These are phyloP conservation scores for Tulasnella calospora DNA, from an alignment of 768 basidiomycete species.

Conservation along the genomic window DNA sequence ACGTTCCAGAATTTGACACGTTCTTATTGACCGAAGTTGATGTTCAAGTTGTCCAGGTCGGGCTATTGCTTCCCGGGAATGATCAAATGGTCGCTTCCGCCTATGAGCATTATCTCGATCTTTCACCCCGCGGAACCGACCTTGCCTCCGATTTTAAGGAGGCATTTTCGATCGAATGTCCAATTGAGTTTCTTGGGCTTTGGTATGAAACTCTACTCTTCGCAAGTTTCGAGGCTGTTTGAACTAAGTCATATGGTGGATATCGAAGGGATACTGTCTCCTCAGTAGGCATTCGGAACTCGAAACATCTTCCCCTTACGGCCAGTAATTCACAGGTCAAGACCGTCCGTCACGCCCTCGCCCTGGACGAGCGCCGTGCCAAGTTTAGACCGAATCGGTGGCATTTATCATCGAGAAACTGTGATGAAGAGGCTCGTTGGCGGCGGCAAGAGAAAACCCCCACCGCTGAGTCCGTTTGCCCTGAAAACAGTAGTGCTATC, in stretches of 20 bases:
- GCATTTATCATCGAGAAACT: not conserved
- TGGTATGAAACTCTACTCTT: slow-evolving; percentile 6
- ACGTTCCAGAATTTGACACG: too few species aligned
- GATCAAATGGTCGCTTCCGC: slow-evolving; percentile 15
- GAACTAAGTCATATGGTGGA: too few species aligned
- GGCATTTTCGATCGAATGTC: slow-evolving; percentile 28
- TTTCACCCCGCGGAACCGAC: not conserved
- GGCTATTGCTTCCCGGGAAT: slow-evolving; percentile 1
- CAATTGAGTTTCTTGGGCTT: slow-evolving; percentile 31
- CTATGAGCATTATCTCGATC: slow-evolving; percentile 14
- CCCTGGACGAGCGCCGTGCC: slow-evolving; percentile 27
- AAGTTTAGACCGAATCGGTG: slow-evolving; percentile 22
- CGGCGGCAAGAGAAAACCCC: too few species aligned
- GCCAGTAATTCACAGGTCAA: slow-evolving; percentile 27
- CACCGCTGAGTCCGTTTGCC: too few species aligned
- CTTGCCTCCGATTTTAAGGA: slow-evolving; percentile 29
- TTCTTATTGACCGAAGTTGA: too few species aligned
- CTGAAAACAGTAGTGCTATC: too few species aligned
- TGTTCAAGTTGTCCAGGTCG: not conserved
- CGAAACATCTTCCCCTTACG: slow-evolving; percentile 31
- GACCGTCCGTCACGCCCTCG: slow-evolving; percentile 31
- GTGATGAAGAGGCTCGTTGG: too few species aligned
- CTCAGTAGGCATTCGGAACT: slow-evolving; percentile 18
- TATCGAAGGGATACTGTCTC: slow-evolving; percentile 31
- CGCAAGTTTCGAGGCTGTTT: too few species aligned